Percentiles rank a stretch among this genome's conserved stretches.
Evolutionary conservation across 768 basidiomycete genomes (phyloP).

Genomic region (Boletales sp.): DNA sequence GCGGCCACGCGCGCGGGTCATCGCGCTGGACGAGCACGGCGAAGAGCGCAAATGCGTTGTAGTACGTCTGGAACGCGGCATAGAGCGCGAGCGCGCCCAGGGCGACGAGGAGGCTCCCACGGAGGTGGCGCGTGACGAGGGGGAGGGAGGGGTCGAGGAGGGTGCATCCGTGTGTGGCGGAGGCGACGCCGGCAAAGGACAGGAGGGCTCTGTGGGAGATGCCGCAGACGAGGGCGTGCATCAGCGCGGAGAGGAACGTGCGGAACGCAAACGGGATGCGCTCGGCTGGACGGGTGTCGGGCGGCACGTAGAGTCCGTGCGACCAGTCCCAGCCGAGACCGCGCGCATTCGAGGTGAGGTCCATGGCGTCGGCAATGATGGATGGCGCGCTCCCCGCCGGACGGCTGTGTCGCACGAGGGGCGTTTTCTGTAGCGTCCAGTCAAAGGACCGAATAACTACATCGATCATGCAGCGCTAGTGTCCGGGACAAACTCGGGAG

Average conservation of each 20-base stretch:
- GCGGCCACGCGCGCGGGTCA: background rate
- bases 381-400: background rate
- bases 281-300: constrained; percentile 39
- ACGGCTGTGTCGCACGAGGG: background rate
- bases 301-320: constrained; percentile 20
- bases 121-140: constrained; percentile 23
- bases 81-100: constrained; percentile 45
- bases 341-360: constrained; percentile 29
- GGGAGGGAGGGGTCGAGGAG: constrained; percentile 32
- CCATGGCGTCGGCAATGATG: background rate
- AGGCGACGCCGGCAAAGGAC: constrained; percentile 27
- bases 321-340: constrained; percentile 63
- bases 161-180: constrained; percentile 19
- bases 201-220: constrained; percentile 44
- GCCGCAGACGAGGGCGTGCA: constrained; percentile 42
- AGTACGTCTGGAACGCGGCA: constrained; percentile 35
- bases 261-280: constrained; percentile 34
- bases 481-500: too few relatives aligned
- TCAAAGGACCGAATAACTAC: background rate
- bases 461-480: background rate
- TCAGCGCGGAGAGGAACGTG: constrained; percentile 32
- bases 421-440: background rate
- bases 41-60: background rate
- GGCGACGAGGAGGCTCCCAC: constrained; percentile 42
- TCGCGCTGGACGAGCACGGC: background rate